phyloP scores from a whole-genome alignment of 2,329 filamentous ascomycete species.

The Fusarium multiceps region DNA sequence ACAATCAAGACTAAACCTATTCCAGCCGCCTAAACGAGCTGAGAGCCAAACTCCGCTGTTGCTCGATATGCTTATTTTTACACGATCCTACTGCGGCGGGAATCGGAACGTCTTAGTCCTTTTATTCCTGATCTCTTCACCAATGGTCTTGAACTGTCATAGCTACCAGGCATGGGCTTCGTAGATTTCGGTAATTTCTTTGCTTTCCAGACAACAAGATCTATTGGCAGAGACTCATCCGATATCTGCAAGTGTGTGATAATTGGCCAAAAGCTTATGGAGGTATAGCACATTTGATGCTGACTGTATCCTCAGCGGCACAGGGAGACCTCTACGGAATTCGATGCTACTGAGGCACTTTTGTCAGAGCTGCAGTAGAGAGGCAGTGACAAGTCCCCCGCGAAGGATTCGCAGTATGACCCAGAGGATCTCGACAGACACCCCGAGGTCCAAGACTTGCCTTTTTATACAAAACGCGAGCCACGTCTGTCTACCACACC shows the following conservation, averaged over 20 bases:
- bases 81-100: neutral
- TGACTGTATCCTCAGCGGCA: neutral
- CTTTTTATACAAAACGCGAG: neutral
- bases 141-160: neutral
- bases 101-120: neutral
- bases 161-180: neutral
- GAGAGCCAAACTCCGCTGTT: slow-evolving; percentile 9
- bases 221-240: rapidly evolving
- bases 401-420: neutral
- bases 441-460: rapidly evolving
- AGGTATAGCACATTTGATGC: neutral
- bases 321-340: neutral
- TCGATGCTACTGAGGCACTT: neutral
- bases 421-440: neutral
- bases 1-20: slow-evolving; percentile 36
- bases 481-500: rapidly evolving
- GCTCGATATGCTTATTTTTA: neutral
- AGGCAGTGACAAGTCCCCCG: neutral
- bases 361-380: neutral
- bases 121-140: neutral
- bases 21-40: slow-evolving; percentile 40
- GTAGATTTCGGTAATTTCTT: neutral
- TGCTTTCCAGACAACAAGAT: rapidly evolving
- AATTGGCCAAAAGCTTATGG: rapidly evolving
- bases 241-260: neutral